Evolutionary conservation across 1,284 basidiomycete species (phyloP).

Genomic region (Kalmanozyma brasiliensis): DNA sequence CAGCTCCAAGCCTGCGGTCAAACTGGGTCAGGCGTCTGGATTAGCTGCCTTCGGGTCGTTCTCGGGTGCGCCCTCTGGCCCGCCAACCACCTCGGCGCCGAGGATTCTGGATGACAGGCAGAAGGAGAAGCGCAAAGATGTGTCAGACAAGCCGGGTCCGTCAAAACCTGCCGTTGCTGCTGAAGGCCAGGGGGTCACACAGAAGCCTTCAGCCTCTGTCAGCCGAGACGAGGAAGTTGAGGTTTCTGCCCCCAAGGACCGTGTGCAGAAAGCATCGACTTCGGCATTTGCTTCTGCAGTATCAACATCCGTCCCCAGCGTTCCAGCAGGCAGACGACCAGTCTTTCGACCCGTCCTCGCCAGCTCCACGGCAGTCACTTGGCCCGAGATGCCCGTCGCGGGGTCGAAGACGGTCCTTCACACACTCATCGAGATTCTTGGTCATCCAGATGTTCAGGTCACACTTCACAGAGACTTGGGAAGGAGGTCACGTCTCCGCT

Average conservation of each 20-base stretch:
- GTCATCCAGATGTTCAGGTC: constrained; percentile 10
- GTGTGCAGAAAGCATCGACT: constrained; percentile 2
- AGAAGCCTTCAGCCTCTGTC: neutral
- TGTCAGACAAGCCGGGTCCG: neutral
- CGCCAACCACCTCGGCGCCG: neutral
- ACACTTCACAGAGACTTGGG: constrained; percentile 23
- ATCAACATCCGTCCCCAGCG: constrained; percentile 3
- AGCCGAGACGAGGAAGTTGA: constrained; percentile 7
- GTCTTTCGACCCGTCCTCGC: constrained; percentile 49
- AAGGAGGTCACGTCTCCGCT: constrained; percentile 1
- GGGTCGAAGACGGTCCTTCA: constrained; percentile 47
- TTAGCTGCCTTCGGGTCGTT: constrained; percentile 34
- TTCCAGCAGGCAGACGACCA: constrained; percentile 29
- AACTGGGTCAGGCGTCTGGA: constrained; percentile 20
- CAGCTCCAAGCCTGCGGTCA: constrained; percentile 28
- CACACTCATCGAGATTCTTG: constrained; percentile 38
- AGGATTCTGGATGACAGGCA: constrained; percentile 15
- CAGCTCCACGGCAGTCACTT: constrained; percentile 41
- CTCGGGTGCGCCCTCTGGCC: constrained; percentile 1
- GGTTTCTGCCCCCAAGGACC: neutral
- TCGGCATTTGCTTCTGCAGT: neutral
- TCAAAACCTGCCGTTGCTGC: neutral
- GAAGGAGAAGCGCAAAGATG: constrained; percentile 12
- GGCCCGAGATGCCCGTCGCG: constrained; percentile 46
- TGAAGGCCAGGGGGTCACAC: neutral